Conservation (phyloP, 202 grass and related monocot species). For the Digitaria exilis region DNA sequence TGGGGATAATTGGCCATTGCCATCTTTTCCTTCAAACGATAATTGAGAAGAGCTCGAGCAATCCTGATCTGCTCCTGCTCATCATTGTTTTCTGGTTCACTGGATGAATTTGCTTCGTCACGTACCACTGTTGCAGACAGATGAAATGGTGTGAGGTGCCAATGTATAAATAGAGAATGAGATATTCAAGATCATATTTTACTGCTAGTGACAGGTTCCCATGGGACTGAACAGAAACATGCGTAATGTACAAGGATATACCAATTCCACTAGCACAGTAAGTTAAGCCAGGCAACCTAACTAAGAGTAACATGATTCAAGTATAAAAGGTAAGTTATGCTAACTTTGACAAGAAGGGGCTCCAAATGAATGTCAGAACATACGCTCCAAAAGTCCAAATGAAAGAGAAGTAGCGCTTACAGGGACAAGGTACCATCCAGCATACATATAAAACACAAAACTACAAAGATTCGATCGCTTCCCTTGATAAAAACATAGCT, state of each 20-base stretch:
- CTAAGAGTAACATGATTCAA: not conserved
- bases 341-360: not conserved
- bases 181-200: not conserved
- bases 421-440: not conserved
- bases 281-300: slow-evolving; percentile 1
- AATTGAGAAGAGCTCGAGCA: too few species aligned
- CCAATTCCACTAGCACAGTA: not conserved
- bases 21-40: too few species aligned
- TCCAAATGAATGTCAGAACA: too few species aligned
- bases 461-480: not conserved
- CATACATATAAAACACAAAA: not conserved
- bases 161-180: slow-evolving; percentile 40
- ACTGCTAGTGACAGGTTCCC: not conserved
- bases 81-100: slow-evolving; percentile 85
- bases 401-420: not conserved
- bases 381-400: too few species aligned
- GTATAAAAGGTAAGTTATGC: not conserved
- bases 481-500: slow-evolving; percentile 12
- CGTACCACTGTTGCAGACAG: slow-evolving; percentile 66
- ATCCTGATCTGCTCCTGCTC: too few species aligned
- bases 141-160: slow-evolving; percentile 20
- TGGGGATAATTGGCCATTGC: too few species aligned
- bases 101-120: slow-evolving; percentile 65
- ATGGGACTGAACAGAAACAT: slow-evolving; percentile 9
- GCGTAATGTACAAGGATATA: slow-evolving; percentile 15